phyloP scores from a whole-genome alignment of 2,329 filamentous ascomycete species.

The Fonsecaea multimorphosa region DNA sequence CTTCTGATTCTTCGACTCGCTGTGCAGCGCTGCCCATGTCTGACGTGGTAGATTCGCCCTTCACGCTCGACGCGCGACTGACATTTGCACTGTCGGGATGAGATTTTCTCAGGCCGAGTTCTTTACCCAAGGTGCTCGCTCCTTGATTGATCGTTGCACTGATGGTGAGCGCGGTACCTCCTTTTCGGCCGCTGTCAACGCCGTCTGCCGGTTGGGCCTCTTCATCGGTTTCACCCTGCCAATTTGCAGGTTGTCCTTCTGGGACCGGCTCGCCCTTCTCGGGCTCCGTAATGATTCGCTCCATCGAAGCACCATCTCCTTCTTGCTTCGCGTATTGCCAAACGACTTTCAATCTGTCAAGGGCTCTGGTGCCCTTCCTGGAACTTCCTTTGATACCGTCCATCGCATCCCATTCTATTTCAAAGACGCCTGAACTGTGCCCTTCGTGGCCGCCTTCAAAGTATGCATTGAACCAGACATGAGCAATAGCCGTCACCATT shows the following conservation, averaged over 20 bases:
- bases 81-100: slow-evolving; percentile 70
- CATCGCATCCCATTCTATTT: slow-evolving; percentile 77
- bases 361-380: slow-evolving; percentile 78
- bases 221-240: slow-evolving; percentile 65
- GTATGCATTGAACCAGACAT: slow-evolving; percentile 96
- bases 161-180: slow-evolving; percentile 31
- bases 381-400: slow-evolving; percentile 93
- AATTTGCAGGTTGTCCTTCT: slow-evolving; percentile 74
- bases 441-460: slow-evolving; percentile 79
- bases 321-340: slow-evolving; percentile 66
- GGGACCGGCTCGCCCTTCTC: slow-evolving; percentile 70
- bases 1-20: slow-evolving; percentile 43
- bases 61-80: slow-evolving; percentile 74
- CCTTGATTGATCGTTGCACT: slow-evolving; percentile 34
- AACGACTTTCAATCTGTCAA: slow-evolving; percentile 82
- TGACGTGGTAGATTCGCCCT: slow-evolving; percentile 50
- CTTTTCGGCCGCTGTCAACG: slow-evolving; percentile 35
- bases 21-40: slow-evolving; percentile 6
- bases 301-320: slow-evolving; percentile 33
- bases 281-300: slow-evolving; percentile 67
- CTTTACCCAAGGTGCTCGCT: slow-evolving; percentile 60
- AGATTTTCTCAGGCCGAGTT: slow-evolving; percentile 70
- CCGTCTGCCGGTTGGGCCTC: slow-evolving; percentile 36
- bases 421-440: slow-evolving; percentile 72
- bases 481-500: slow-evolving; percentile 90